Evolutionary conservation across 352 stramenopile species (phyloP), one percentile per base, ranked within the genome.

Genomic region (Pythium diclinum): DNA sequence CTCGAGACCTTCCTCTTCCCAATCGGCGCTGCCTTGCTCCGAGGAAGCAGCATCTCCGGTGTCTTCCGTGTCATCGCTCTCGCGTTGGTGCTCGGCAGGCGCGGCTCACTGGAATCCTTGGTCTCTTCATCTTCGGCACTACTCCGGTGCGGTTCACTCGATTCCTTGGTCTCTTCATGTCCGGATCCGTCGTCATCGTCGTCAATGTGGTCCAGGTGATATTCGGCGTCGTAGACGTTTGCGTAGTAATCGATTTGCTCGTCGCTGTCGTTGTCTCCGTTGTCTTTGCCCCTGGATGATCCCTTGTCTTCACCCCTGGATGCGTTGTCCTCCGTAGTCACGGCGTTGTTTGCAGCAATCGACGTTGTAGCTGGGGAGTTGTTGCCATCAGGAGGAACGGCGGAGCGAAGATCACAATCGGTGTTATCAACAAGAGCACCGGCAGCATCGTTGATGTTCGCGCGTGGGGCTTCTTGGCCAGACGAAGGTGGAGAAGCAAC

Each of bases 141-240:
- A n/a, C 3, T 48, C 40, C 16, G 40, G 23, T 16, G 40, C 40
- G n/a, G 16, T 23, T 48, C 40, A 9, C 40, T 48, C 13, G 9
- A 48, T 48, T 48, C 16, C 40, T 48, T 48, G 13, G 40, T 48
- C 40, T 48, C 40, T 23, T 48, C 40, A 48, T 48, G 13, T 48
- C 23, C 40, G 9, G 40, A 48, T 48, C 40, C 40, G 3, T 48
- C n/a, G n/a, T n/a, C n/a, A 9, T 48, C 40, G 21, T 48, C 40
- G 3, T 3, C 40, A 48, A 11, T 5, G 40, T 48, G 13, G 21
- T 48, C 40, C n/a, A 11, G 40, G 3, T 48, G 40, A 9, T 17
- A 48, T 11, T 48, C 40, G 23, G 16, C 3, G 5, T 48, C 40
- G n/a, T 48, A 48, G 40, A 48, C n/a, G 40, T 23, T 48, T 9